These are phyloP conservation scores for Tetraselmis striata DNA, from an alignment of 139 green algal species.

Conservation along the genomic window DNA sequence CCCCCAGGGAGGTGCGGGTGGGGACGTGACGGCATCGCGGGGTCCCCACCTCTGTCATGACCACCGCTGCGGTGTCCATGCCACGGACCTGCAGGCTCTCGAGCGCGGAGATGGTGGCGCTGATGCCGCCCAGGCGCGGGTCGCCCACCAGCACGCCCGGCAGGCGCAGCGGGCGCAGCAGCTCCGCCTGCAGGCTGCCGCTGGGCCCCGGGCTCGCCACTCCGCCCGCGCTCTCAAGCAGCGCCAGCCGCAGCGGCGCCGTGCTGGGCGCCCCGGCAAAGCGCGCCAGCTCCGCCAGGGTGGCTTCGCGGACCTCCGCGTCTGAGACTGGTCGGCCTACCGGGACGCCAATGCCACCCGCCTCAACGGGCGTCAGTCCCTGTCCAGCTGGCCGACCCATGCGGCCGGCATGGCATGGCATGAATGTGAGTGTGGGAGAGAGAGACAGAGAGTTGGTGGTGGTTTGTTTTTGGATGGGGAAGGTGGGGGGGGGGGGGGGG, in stretches of 20 bases:
- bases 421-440: too few species aligned
- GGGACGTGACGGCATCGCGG: not conserved
- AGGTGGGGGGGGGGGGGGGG: too few species aligned
- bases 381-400: too few species aligned
- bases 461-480: too few species aligned
- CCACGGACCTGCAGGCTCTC: slow-evolving; percentile 57
- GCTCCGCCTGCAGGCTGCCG: slow-evolving; percentile 72
- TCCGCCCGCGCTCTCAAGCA: slow-evolving; percentile 92
- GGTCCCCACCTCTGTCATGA: slow-evolving; percentile 39
- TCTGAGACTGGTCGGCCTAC: not conserved
- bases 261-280: not conserved
- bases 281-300: not conserved
- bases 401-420: too few species aligned
- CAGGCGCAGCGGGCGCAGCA: slow-evolving; percentile 67
- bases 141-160: slow-evolving; percentile 88
- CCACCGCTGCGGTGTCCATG: slow-evolving; percentile 50
- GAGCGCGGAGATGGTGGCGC: slow-evolving; percentile 70
- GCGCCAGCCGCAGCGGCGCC: slow-evolving; percentile 24
- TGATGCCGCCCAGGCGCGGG: slow-evolving; percentile 84
- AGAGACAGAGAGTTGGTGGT: too few species aligned
- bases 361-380: too few species aligned
- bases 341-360: too few species aligned
- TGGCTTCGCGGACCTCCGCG: not conserved
- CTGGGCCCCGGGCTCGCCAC: slow-evolving; percentile 76
- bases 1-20: too few species aligned